Base-by-base conservation (phyloP, 306 rosid genomes). In the Casuarina cunninghamiana region DNA sequence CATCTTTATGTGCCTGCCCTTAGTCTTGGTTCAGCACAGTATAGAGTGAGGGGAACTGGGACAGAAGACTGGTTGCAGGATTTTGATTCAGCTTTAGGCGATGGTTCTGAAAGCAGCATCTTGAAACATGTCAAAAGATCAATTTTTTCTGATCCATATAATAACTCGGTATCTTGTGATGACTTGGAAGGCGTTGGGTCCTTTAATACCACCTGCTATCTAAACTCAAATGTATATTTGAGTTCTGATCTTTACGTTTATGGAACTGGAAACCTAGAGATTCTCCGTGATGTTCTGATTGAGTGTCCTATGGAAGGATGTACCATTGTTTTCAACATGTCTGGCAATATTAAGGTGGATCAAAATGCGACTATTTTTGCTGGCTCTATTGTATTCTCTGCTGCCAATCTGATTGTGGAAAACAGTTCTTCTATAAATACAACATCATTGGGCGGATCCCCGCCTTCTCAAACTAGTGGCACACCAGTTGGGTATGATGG, bases 381-480 rank as follows among this genome's bases (percentile, higher is more conserved):
- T 81, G 92, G 98, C 75, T 90, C 97, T 78, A 89, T 95, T 76
- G 85, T 92, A 87, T 82, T 95, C 80, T 87, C 85, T 37, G 90
- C 96, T 26, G 86, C 93, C 72, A 93, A 95, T 85, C 78, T 95
- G 82, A 91, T 89, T 12, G 84, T 95, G 89, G 97, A 79, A 13
- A 73, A 78, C 74, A 79, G 71, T 75, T 92, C 98, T 44, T 89
- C 84, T 48, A 76, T 95, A 81, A 87, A 92, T 81, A 81, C 98
- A 37, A 89, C 98, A 65, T 83, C 97, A 50, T 88, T 89, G 83
- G 98, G 98, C 78, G 98, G 98, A 71, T 17, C 83, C 68, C 97
- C 98, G 2, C 98, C 98, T 82, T 83, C 98, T 72, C 98, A 92
- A 91, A 92, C 98, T 65, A 95, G 98, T 80, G 98, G 98, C 72